Evolutionary conservation across 2,329 filamentous ascomycete species (phyloP), one percentile per base, ranked within the genome.

Genomic region (Dothidotthia symphoricarpi): DNA sequence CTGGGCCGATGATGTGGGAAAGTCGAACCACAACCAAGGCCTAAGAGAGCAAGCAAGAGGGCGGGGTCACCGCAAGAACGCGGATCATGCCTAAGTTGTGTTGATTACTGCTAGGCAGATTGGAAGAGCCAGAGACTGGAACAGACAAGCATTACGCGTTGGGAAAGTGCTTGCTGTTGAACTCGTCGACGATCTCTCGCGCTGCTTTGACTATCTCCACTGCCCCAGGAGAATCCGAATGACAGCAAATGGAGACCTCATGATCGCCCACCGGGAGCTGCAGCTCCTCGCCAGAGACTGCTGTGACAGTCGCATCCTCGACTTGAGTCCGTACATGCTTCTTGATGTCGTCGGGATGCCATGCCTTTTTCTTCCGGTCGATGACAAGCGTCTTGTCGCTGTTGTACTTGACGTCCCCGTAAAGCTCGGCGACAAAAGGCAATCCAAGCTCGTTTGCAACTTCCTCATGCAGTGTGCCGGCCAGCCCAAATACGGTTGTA

Each of bases 311-410:
- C 2, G 62, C 64, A 31, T 63, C 61, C 24, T 70, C 63, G 4
- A 72, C 57, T 36, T 72, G 70, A 14, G 55, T 56, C 16, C 54
- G 57, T 29, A 73, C 64, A 24, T 73, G 70, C 36, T 57, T 62
- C 41, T 66, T 61, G 6, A 57, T 67, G 35, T 73, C 69, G 28
- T 70, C 67, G 2, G 61, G 49, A 28, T 66, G 64, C 69, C 69
- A 72, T 7, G 69, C 55, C 68, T 79, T 77, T 66, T 80, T 81
- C 65, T 79, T 78, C 22, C 78, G 69, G 46, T 78, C 76, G 53
- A 79, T 78, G 2, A 79, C 71, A 26, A 79, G 57, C 39, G 67
- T 75, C 10, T 68, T 69, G 39, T 76, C 71, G 6, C 61, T 59
- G 43, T 67, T 72, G 41, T 78, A 80, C 50, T 78, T 77, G 11